Base-by-base conservation (phyloP, 225 moss, liverwort and hornwort species). In the Polytrichum commune region DNA sequence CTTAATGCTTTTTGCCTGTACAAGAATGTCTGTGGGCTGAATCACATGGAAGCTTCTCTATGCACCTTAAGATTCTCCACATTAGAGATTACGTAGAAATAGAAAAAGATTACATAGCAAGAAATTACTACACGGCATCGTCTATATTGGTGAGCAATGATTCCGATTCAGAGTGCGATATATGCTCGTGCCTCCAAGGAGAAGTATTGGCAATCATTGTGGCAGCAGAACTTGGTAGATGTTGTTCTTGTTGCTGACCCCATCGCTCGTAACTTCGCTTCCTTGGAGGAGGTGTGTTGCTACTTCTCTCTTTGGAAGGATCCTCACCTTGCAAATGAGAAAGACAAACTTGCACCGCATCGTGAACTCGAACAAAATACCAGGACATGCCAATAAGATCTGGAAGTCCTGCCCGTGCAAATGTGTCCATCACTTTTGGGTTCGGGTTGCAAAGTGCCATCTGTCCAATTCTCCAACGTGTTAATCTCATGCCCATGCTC, bases 281-380 rank as follows among this genome's bases (percentile, higher is more conserved):
- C 65, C 65, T 78, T 20, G 60, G 10, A 29, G 73, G 54, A 16
- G 77, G 71, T 1, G 9, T 2, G 20, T 65, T 20, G 54, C 25
- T 29, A 23, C 55, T 60, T 5, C 29, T 68, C 27, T 77, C 80
- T 20, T 38, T 79, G 13, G 70, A 25, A 56, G 69, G 61, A 5
- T 27, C 62, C 69, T 77, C 75, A 63, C 38, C 69, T 75, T 90
- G 81, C 69, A 87, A 33, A 65, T 77, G 78, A 29, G 89, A 84
- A 30, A 87, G 81, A 70, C 95, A 98, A 60, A 91, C 91, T 80
- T 92, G 98, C 27, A 98, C 93, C 29, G 98, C 98, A 73, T 98
- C 98, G 72, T 98, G 98, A 57, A 98, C 93, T 68, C 98, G 78
- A 55, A 95, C 98, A 38, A 98, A 98, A 76, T 91, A 93, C 98